Base-by-base conservation (phyloP, 2,329 filamentous ascomycete genomes). In the Cladophialophora chaetospira region DNA sequence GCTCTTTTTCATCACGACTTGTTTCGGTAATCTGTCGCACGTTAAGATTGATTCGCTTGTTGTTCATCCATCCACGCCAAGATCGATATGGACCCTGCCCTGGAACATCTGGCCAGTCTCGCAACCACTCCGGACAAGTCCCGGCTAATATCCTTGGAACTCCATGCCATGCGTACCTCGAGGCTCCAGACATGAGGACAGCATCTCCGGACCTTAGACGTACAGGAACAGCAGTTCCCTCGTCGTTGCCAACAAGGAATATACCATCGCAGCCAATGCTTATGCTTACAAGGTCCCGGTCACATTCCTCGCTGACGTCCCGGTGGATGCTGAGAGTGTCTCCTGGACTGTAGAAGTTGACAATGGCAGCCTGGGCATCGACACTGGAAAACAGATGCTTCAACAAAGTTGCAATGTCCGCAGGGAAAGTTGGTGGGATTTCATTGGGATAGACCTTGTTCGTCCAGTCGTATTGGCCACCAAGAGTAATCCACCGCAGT, bases 381-480 rank as follows among this genome's bases (percentile, higher is more conserved):
- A 92, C 94, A 9, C 84, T 79, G 0, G 91, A 88, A 64, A 96
- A 97, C 0, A 94, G 72, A 0, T 73, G 73, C 53, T 84, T 79
- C 0, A 97, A 75, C 5, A 96, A 81, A 1, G 69, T 71, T 3
- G 84, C 84, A 46, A 95, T 80, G 68, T 96, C 91, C 1, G 70
- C 36, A 0, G 93, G 92, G 65, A 97, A 97, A 0, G 75, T 67
- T 0, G 90, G 90, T 0, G 88, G 86, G 3, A 71, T 58, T n/a
- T 81, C 79, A 8, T 77, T 71, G 0, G 92, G 91, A 68, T 97
- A 97, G 10, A 83, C 76, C 64, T 96, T 92, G 55, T 84, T 83
- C 0, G 91, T 95, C 94, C 93, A 97, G 75, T 97, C 89, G 72
- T 97, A 97, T 71, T 97, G 94, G 0, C 91, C 93, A 47, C 94